Percentiles rank a stretch among this genome's conserved stretches.
These are phyloP conservation scores for Halophytophthora batemanensis DNA, from an alignment of 352 stramenopile genomes.

Conservation along the genomic window DNA sequence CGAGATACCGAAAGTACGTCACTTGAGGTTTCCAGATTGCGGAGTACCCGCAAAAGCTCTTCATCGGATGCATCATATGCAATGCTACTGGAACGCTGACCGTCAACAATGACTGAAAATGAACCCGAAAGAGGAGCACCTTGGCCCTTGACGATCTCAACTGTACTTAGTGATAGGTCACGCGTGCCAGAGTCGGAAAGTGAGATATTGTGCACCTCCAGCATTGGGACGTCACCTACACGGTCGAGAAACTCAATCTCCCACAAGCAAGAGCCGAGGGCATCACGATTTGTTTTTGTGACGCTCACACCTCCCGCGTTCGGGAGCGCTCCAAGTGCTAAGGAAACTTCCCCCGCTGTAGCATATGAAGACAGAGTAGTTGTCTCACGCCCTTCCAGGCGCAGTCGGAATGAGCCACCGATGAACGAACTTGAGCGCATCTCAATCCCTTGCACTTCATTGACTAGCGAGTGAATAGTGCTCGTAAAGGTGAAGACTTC, in stretches of 20 bases:
- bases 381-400: slow-evolving; percentile 35
- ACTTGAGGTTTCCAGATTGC: slow-evolving; percentile 5
- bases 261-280: slow-evolving; percentile 49
- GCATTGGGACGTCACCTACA: slow-evolving; percentile 43
- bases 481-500: slow-evolving; percentile 38
- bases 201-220: slow-evolving; percentile 40
- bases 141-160: slow-evolving; percentile 45
- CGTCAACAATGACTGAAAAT: slow-evolving; percentile 46
- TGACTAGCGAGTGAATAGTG: slow-evolving; percentile 22
- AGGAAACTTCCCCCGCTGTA: slow-evolving; percentile 34
- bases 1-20: slow-evolving; percentile 21
- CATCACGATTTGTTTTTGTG: slow-evolving; percentile 23
- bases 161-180: slow-evolving; percentile 37
- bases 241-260: slow-evolving; percentile 54
- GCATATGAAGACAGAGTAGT: slow-evolving; percentile 47
- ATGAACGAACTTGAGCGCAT: slow-evolving; percentile 43
- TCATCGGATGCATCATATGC: slow-evolving; percentile 34
- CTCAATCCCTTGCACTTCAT: slow-evolving; percentile 43
- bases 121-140: slow-evolving; percentile 36
- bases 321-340: slow-evolving; percentile 41
- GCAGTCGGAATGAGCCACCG: slow-evolving; percentile 40
- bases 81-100: slow-evolving; percentile 14
- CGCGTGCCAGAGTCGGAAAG: slow-evolving; percentile 41
- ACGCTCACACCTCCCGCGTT: slow-evolving; percentile 39
- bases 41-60: slow-evolving; percentile 21